A percentile compares a stretch with the other conserved stretches of the same genome.
phyloP scores from a whole-genome alignment of 2,329 filamentous ascomycete genomes.

The Cercospora canescens region DNA sequence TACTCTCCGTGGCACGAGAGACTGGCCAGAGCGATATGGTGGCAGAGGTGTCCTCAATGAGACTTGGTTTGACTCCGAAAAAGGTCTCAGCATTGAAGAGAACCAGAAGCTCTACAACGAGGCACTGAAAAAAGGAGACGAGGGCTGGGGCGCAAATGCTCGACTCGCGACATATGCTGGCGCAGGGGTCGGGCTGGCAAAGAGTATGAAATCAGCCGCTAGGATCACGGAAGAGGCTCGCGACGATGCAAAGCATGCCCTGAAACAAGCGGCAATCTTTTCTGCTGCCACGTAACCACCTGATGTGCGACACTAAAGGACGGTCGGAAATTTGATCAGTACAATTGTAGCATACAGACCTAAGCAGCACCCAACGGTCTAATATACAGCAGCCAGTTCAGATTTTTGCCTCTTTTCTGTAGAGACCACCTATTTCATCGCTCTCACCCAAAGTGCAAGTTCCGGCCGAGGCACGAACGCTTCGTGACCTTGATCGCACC shows the following conservation, averaged over 20 bases:
- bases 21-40: constrained; percentile 60
- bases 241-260: constrained; percentile 37
- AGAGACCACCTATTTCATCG: neutral
- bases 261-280: constrained; percentile 30
- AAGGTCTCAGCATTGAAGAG: constrained; percentile 44
- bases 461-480: neutral
- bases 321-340: neutral
- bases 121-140: constrained; percentile 53
- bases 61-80: constrained; percentile 47
- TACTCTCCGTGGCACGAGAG: constrained; percentile 54
- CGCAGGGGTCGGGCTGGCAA: constrained; percentile 60
- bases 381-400: constrained; percentile 1
- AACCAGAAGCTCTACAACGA: constrained; percentile 48
- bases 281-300: neutral
- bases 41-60: constrained; percentile 60
- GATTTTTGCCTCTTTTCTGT: constrained; percentile 3
- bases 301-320: neutral
- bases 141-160: constrained; percentile 54
- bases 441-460: neutral
- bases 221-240: constrained; percentile 55
- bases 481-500: neutral
- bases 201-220: constrained; percentile 49
- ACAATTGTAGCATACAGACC: constrained; percentile 12
- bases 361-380: constrained; percentile 3
- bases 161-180: constrained; percentile 65